phyloP scores from a whole-genome alignment of 441 rosid species.

The Heliophila coronopifolia region DNA sequence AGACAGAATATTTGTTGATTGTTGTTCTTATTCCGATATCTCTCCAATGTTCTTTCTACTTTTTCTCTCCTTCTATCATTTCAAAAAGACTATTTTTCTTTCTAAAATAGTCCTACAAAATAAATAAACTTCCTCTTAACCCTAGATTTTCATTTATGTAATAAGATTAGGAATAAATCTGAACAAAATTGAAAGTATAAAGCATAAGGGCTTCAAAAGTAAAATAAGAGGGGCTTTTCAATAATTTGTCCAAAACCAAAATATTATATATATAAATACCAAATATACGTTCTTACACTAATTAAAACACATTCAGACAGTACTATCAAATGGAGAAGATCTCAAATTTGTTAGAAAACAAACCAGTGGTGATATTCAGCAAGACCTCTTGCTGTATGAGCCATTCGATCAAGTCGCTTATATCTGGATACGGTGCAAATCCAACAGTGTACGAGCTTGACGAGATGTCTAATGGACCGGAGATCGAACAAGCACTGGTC shows the following conservation, averaged over 20 bases:
- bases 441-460: slow-evolving; percentile 68
- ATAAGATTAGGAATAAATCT: background rate
- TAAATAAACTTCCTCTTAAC: background rate
- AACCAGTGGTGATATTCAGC: slow-evolving; percentile 75
- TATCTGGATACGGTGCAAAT: slow-evolving; percentile 58
- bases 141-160: background rate
- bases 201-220: background rate
- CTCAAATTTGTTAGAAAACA: too few species aligned
- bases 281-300: too few species aligned
- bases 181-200: slow-evolving; percentile 6
- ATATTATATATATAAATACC: slow-evolving; percentile 22
- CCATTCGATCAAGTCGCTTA: slow-evolving; percentile 54
- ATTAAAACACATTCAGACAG: too few species aligned
- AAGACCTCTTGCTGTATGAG: slow-evolving; percentile 69
- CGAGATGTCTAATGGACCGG: slow-evolving; percentile 49
- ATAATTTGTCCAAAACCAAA: background rate
- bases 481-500: slow-evolving; percentile 50
- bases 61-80: slow-evolving; percentile 14
- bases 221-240: slow-evolving; percentile 3
- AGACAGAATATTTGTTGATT: slow-evolving; percentile 16
- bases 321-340: too few species aligned
- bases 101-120: background rate
- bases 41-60: slow-evolving; percentile 15
- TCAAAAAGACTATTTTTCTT: background rate
- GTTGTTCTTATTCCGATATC: slow-evolving; percentile 8